Conservation (phyloP, 768 basidiomycete genomes). For the Pluteus cervinus region DNA sequence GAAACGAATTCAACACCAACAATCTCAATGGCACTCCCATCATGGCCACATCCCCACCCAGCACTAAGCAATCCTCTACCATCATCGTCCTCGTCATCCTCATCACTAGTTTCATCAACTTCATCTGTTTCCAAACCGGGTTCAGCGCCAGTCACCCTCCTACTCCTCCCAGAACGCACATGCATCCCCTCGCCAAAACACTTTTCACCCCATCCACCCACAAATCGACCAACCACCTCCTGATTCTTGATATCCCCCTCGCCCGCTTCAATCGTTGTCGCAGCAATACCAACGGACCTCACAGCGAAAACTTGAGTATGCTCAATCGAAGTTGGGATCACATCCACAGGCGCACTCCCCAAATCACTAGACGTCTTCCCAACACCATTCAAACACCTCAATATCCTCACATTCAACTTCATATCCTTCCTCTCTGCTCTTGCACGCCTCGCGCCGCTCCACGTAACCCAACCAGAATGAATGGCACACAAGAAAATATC, state of each 20-base stretch:
- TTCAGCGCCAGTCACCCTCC: slow-evolving; percentile 13
- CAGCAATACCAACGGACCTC: slow-evolving; percentile 3
- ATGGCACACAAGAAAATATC: slow-evolving; percentile 65
- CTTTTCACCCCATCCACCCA: slow-evolving; percentile 39
- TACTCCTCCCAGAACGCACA: slow-evolving; percentile 15
- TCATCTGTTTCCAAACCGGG: slow-evolving; percentile 15
- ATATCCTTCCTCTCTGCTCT: slow-evolving; percentile 33
- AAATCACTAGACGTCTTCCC: slow-evolving; percentile 22
- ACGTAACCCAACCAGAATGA: slow-evolving; percentile 55
- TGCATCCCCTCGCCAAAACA: slow-evolving; percentile 21
- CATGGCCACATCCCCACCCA: slow-evolving; percentile 75
- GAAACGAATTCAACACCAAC: slow-evolving; percentile 56
- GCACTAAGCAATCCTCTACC: slow-evolving; percentile 59
- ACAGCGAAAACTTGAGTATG: background rate
- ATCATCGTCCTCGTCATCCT: slow-evolving; percentile 43
- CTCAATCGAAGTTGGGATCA: no score
- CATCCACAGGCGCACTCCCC: slow-evolving; percentile 12
- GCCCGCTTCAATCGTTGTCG: slow-evolving; percentile 9
- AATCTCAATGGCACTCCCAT: slow-evolving; percentile 72
- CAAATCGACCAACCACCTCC: slow-evolving; percentile 41
- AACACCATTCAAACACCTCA: slow-evolving; percentile 17
- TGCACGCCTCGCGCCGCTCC: slow-evolving; percentile 36
- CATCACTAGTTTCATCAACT: slow-evolving; percentile 15
- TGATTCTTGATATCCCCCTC: slow-evolving; percentile 23
- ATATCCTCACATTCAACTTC: slow-evolving; percentile 5